A percentile compares a stretch with the other conserved stretches of the same genome.
phyloP scores from a whole-genome alignment of 495 filamentous ascomycete species.

The Aspergillus nanangensis region DNA sequence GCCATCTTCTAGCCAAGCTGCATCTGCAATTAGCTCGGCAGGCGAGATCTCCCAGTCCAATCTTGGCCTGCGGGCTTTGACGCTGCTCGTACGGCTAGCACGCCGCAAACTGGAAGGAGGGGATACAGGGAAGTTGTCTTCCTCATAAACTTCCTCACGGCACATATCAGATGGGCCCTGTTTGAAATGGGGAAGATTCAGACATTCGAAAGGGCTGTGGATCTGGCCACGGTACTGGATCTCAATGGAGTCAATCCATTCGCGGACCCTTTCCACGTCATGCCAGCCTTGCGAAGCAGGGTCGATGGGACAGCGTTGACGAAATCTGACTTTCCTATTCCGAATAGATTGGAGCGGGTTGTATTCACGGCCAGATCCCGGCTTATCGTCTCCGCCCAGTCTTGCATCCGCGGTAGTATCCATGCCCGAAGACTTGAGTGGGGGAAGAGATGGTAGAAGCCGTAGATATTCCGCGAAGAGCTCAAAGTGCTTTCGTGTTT shows the following conservation, averaged over 20 bases:
- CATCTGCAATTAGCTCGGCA: constrained; percentile 77
- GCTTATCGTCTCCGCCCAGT: neutral
- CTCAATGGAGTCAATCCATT: constrained; percentile 71
- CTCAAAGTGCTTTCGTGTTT: constrained; percentile 73
- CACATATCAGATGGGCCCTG: constrained; percentile 17
- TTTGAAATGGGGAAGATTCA: constrained; percentile 53
- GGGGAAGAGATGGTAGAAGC: constrained; percentile 68
- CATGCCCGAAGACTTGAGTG: constrained; percentile 34
- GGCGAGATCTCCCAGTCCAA: constrained; percentile 79
- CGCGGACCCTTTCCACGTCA: constrained; percentile 61
- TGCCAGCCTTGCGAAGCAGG: constrained; percentile 71
- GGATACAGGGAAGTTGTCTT: constrained; percentile 22
- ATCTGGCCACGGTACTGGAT: constrained; percentile 34
- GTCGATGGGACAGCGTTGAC: constrained; percentile 66
- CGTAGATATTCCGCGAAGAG: constrained; percentile 76
- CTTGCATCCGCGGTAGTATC: constrained; percentile 4
- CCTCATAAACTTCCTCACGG: constrained; percentile 17
- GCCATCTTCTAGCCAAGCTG: constrained; percentile 77
- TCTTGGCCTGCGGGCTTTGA: constrained; percentile 57
- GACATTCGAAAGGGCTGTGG: constrained; percentile 43
- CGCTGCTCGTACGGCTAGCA: constrained; percentile 30
- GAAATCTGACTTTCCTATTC: constrained; percentile 73
- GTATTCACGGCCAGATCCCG: constrained; percentile 57
- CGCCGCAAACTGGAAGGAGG: constrained; percentile 32
- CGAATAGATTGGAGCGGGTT: constrained; percentile 86